Percentiles rank a stretch among this genome's conserved stretches.
Evolutionary conservation across 306 rosid genomes (phyloP).

Genomic region (Prunus mongolica): DNA sequence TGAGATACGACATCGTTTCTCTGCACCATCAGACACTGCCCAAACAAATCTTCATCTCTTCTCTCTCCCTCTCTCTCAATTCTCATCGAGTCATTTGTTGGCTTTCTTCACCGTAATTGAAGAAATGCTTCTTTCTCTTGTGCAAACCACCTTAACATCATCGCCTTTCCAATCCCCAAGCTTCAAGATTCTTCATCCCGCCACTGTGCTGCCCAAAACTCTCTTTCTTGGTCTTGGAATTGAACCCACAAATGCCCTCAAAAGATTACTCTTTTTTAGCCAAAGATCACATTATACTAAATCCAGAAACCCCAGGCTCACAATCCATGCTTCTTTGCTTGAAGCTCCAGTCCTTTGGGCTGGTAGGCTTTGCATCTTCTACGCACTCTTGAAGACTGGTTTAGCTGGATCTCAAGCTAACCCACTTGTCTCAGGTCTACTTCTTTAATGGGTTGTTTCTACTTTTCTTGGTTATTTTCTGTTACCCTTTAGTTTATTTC

Average conservation of each 20-base stretch:
- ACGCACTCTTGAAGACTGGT: slow-evolving; percentile 81
- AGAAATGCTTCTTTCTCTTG: slow-evolving; percentile 59
- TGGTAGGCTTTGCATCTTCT: slow-evolving; percentile 78
- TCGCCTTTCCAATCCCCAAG: slow-evolving; percentile 27
- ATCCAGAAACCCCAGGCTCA: not conserved
- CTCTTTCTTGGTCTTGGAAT: slow-evolving; percentile 34
- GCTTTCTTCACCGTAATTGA: not conserved
- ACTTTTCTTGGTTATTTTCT: not conserved
- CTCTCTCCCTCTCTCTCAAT: not conserved
- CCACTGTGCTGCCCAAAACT: slow-evolving; percentile 40
- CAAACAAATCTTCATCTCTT: not conserved
- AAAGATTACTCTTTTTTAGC: slow-evolving; percentile 27
- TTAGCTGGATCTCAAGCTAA: slow-evolving; percentile 83
- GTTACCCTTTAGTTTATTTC: not conserved
- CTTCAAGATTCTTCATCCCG: slow-evolving; percentile 10
- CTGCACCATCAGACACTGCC: not conserved
- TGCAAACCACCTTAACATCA: slow-evolving; percentile 35
- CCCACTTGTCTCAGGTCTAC: slow-evolving; percentile 74
- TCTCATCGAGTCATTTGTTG: not conserved
- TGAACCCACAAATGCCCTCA: slow-evolving; percentile 30
- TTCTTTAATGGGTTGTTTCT: not conserved
- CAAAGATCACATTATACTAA: slow-evolving; percentile 12
- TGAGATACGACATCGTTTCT: no score
- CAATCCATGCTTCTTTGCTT: slow-evolving; percentile 54
- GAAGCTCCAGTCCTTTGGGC: slow-evolving; percentile 86